Conservation (phyloP, 352 stramenopile species). For the Aphanomyces euteiches region DNA sequence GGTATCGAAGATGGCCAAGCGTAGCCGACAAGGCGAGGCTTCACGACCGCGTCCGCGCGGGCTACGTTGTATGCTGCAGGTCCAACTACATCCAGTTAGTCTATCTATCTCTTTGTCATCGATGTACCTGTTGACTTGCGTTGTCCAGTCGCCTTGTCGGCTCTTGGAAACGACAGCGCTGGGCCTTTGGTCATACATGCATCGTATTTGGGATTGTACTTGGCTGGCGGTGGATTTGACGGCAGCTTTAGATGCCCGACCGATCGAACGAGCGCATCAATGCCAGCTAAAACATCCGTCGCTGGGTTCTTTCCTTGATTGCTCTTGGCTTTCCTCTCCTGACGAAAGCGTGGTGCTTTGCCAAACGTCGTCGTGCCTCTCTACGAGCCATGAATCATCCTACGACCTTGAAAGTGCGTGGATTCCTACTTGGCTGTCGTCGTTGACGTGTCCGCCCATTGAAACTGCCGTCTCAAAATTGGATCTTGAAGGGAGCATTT, state of each 20-base stretch:
- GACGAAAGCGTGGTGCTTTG: not conserved
- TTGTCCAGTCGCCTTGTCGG: not conserved
- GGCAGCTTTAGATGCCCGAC: not conserved
- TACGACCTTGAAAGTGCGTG: too few species aligned
- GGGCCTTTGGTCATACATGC: not conserved
- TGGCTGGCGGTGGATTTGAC: not conserved
- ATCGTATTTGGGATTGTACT: not conserved
- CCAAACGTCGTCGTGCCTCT: not conserved
- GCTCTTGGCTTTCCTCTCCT: not conserved
- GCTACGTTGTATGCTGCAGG: not conserved
- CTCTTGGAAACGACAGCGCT: not conserved
- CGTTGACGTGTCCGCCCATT: not conserved
- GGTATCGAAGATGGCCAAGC: not conserved
- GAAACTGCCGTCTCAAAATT: too few species aligned
- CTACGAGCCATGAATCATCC: not conserved
- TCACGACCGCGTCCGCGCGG: not conserved
- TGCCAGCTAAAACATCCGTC: not conserved
- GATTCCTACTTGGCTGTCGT: not conserved
- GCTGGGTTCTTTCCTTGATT: not conserved
- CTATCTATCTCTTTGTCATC: not conserved
- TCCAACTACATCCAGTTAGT: not conserved
- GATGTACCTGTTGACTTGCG: not conserved
- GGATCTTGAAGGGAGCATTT: too few species aligned
- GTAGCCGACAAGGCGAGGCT: not conserved
- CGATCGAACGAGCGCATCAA: slow-evolving; percentile 1